Evolutionary conservation across 1,284 basidiomycete species (phyloP), one percentile per base, ranked within the genome.

Genomic region (Moniliella sp.): DNA sequence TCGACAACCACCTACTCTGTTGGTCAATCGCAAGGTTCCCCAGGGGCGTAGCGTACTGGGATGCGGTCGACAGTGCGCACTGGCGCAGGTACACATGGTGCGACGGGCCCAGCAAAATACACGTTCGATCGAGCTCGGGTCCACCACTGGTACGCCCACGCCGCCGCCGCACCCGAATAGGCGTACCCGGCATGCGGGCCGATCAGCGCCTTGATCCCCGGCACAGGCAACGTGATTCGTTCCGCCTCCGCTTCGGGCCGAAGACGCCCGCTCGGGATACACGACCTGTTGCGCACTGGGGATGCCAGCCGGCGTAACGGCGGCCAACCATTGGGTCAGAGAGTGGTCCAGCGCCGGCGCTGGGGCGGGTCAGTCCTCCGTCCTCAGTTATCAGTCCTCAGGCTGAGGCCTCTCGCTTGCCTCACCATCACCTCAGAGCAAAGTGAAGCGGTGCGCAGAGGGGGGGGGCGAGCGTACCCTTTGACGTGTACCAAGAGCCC

Each of bases 101-200:
- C 0, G 86, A 86, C 1, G 91, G 91, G 0, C 91, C 91, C 3
- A 99, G 72, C 33, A 99, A 55, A 97, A 84, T 28, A 99, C 76
- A 3, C 80, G 73, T 50, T 79, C 78, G 34, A 93, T 78, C 45
- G 68, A 68, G 8, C 67, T 67, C 0, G 72, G 73, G 49, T 91
- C 78, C 35, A 97, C 78, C 73, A 73, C 52, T 73, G 76, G 62
- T 97, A 99, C 0, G 88, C 88, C 78, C 81, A 94, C 1, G 84
- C 91, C 1, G 91, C 88, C 2, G 84, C 69, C 4, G 74, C 74
- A 15, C 91, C 91, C 35, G 84, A 93, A 62, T 93, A 97, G 2
- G 75, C 70, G 62, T 88, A 94, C 3, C 91, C 91, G 1, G 91
- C 91, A 61, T 99, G 91, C 82, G 91, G 91, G n/a, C 77, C 86